phyloP scores from a whole-genome alignment of 2,329 filamentous ascomycete species.

The Cordyceps fumosorosea region DNA sequence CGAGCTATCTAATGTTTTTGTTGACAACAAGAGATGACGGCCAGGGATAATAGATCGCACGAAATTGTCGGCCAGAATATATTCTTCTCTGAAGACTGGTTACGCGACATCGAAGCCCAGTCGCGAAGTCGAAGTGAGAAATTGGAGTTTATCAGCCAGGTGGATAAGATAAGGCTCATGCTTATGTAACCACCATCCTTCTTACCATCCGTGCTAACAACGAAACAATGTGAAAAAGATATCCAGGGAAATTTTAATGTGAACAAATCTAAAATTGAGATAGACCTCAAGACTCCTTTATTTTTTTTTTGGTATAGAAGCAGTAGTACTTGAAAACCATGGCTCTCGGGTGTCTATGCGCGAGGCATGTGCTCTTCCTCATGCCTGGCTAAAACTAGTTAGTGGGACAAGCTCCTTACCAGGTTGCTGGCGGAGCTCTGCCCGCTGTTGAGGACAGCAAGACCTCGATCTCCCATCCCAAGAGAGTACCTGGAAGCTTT shows the following conservation, averaged over 20 bases:
- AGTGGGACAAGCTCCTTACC: neutral
- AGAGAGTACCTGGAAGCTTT: neutral
- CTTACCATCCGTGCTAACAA: no score
- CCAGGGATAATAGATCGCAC: neutral
- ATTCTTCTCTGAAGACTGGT: neutral
- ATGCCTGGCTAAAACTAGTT: no score
- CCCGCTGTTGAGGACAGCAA: constrained; percentile 3
- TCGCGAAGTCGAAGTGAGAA: neutral
- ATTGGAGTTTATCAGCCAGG: neutral
- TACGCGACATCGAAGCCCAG: neutral
- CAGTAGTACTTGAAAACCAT: neutral
- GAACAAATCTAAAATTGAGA: no score
- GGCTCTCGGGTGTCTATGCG: no score
- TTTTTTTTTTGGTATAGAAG: neutral
- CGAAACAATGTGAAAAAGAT: neutral
- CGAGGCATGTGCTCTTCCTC: neutral
- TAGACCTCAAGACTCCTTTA: neutral
- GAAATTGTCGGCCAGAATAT: neutral
- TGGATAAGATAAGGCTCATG: constrained; percentile 2
- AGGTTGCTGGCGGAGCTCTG: neutral
- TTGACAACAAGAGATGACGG: neutral
- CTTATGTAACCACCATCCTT: constrained; percentile 2
- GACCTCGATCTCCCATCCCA: neutral
- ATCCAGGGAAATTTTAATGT: neutral
- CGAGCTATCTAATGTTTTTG: constrained; percentile 1